Percentiles rank a stretch among this genome's conserved stretches.
These are phyloP conservation scores for Triadica sebifera DNA, from an alignment of 345 rosid genomes.

Conservation along the genomic window DNA sequence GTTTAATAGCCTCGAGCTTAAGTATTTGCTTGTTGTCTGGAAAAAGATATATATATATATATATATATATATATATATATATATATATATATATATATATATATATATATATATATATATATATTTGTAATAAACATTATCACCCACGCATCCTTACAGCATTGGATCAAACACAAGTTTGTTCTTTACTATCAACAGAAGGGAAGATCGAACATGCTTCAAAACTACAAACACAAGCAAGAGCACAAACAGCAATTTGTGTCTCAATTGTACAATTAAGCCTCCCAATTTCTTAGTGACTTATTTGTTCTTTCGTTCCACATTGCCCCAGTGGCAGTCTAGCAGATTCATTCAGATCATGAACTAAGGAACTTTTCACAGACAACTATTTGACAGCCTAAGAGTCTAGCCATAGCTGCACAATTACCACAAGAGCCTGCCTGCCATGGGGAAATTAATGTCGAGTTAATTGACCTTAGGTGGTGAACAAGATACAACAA, in stretches of 20 bases:
- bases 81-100: no score
- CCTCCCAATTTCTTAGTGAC: conserved; percentile 8
- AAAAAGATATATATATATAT: no score
- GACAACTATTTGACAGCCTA: background rate
- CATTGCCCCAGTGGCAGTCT: conserved; percentile 5
- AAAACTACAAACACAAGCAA: conserved; percentile 12
- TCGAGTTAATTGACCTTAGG: conserved; percentile 8
- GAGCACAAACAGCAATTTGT: conserved; percentile 1
- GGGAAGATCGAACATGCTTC: background rate
- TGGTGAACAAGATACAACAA: background rate
- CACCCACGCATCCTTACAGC: no score
- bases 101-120: no score
- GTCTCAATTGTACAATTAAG: conserved; percentile 13
- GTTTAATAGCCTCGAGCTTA: no score
- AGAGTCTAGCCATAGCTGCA: background rate
- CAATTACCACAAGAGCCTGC: background rate
- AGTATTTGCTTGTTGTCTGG: no score
- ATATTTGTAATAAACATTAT: no score
- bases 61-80: no score
- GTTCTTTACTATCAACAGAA: conserved; percentile 7
- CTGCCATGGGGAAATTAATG: background rate
- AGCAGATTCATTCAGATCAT: conserved; percentile 8
- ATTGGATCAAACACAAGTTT: conserved; percentile 3
- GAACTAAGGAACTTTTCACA: background rate
- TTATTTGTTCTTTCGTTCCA: conserved; percentile 5